Evolutionary conservation across 1,139 yeast genomes (phyloP), one percentile per base, ranked within the genome.

Genomic region (Trichomonascaceae sp.): DNA sequence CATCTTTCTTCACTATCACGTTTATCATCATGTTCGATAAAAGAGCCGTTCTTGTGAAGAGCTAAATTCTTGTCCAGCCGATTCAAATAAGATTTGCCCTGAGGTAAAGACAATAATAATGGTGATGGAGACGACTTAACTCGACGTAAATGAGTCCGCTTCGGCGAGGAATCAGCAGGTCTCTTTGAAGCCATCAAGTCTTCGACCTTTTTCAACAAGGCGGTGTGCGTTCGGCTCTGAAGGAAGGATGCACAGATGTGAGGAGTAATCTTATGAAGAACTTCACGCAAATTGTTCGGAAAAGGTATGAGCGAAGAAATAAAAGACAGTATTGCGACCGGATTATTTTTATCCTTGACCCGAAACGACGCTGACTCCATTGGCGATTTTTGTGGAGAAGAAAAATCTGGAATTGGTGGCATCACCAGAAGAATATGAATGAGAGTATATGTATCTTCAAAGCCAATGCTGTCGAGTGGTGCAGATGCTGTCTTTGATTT

Each of bases 231-330:
- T 10, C 64, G 58, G 1, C 71, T 68, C 32, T 66, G 69, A 45
- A 67, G 54, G 52, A 60, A 67, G 12, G 69, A 59, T 4, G 66
- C 60, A 5, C 72, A 70, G 38, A 69, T 59, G 51, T 69, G 71
- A 1, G 73, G 72, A 12, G 67, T 65, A 17, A 69, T 58, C 19
- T 61, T 55, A 36, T 57, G 53, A 15, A 70, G 54, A n/a, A 60
- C 50, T n/a, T 61, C 57, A 19, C 63, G 54, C 47, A 68, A 59
- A 45, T 65, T 59, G 15, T 54, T 52, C 0, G 72, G 71, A 54
- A 66, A 69, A 1, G 73, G 73, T 15, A 69, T 65, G 22, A 67
- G 55, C 12, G 66, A 61, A 1, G 73, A 66, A 62, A 65, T 57
- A 39, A 70, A 55, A 15, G 71, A 67, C 7, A 70, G 55, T 15